These are phyloP conservation scores for Hemileia vastatrix DNA, from an alignment of 1,284 basidiomycete species.

Conservation along the genomic window DNA sequence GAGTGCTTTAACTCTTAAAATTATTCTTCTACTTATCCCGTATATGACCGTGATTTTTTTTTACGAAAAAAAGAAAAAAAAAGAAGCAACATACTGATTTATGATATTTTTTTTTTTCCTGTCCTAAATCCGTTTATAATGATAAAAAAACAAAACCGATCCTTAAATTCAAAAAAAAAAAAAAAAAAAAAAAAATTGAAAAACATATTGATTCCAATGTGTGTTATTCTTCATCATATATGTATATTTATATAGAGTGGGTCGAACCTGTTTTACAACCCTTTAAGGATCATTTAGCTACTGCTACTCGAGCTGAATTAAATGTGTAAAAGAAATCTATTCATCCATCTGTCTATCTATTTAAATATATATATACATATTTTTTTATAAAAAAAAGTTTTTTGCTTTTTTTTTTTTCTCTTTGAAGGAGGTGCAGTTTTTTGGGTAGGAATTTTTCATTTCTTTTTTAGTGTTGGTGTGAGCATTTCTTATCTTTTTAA, in stretches of 20 bases:
- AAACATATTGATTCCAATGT: constrained; percentile 37
- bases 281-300: constrained; percentile 56
- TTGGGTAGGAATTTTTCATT: no score
- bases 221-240: neutral
- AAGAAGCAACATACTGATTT: constrained; percentile 39
- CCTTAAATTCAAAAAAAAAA: constrained; percentile 22
- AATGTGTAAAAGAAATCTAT: no score
- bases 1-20: constrained; percentile 37
- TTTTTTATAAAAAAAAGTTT: no score
- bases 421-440: no score
- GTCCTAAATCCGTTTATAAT: constrained; percentile 36
- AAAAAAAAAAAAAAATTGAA: constrained; percentile 31
- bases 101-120: constrained; percentile 36
- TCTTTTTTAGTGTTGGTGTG: no score
- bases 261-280: constrained; percentile 71
- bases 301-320: constrained; percentile 53
- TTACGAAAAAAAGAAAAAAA: constrained; percentile 39
- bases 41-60: constrained; percentile 40
- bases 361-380: no score
- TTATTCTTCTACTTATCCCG: constrained; percentile 43
- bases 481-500: no score
- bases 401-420: no score
- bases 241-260: constrained; percentile 83
- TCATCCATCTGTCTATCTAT: no score
- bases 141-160: constrained; percentile 29